These are phyloP conservation scores for Mycena vitilis DNA, from an alignment of 768 basidiomycete species.

Conservation along the genomic window DNA sequence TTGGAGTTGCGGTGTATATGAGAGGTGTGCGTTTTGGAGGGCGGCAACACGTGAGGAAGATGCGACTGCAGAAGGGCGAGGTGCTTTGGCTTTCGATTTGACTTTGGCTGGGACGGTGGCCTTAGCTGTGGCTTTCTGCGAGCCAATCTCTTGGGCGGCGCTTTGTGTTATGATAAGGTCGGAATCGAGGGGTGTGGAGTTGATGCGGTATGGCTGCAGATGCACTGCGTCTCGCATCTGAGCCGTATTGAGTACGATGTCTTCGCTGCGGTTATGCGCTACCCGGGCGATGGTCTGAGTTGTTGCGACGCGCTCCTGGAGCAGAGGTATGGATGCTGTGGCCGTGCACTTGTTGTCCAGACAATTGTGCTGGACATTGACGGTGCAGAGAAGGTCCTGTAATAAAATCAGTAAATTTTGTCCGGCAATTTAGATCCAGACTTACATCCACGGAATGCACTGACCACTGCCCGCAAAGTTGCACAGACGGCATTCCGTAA, in stretches of 20 bases:
- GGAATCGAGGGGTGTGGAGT: background rate
- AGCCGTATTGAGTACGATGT: slow-evolving; percentile 40
- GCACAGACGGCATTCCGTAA: slow-evolving; percentile 8
- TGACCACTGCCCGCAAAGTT: background rate
- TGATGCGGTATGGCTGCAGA: slow-evolving; percentile 36
- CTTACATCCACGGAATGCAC: background rate
- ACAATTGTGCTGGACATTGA: slow-evolving; percentile 44
- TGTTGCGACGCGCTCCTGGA: slow-evolving; percentile 37
- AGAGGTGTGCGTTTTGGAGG: background rate
- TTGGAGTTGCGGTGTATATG: too few relatives aligned
- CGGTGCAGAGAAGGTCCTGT: slow-evolving; percentile 40
- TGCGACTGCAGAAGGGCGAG: background rate
- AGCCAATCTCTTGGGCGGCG: background rate
- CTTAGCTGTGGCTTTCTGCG: background rate
- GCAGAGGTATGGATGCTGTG: slow-evolving; percentile 20
- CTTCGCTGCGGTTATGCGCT: slow-evolving; percentile 6
- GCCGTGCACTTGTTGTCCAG: slow-evolving; percentile 30
- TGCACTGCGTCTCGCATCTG: slow-evolving; percentile 42
- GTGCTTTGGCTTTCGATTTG: background rate
- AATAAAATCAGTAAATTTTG: background rate
- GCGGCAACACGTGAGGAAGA: background rate
- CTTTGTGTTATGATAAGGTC: background rate
- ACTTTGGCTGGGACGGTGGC: background rate
- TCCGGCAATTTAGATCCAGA: too few relatives aligned
- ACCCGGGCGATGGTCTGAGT: slow-evolving; percentile 2